Percentiles rank a stretch among this genome's conserved stretches.
Evolutionary conservation across 202 grass and related monocot species (phyloP).

Genomic region (Schoenoplectus tabernaemontani): DNA sequence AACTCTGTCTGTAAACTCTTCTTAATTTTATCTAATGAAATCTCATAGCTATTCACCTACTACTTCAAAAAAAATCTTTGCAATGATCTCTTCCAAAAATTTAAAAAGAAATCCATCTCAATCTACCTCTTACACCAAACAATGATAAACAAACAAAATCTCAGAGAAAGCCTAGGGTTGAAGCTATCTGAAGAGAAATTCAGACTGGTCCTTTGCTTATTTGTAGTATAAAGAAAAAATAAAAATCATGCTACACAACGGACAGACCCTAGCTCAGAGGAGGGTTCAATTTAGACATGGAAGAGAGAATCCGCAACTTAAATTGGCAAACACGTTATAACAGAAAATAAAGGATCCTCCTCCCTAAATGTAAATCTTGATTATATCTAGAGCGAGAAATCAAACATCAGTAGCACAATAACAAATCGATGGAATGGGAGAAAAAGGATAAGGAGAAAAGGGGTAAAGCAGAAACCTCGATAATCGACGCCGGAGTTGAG

Average conservation of each 20-base stretch:
- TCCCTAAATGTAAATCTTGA: neutral
- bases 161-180: neutral
- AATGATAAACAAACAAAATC: neutral
- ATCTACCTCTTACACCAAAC: neutral
- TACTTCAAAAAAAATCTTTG: too few relatives aligned
- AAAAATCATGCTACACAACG: neutral
- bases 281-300: neutral
- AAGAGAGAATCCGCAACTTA: neutral
- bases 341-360: neutral
- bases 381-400: neutral
- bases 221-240: neutral
- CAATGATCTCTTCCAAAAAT: neutral
- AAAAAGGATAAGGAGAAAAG: neutral
- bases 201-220: neutral
- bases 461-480: conserved; percentile 36
- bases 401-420: neutral
- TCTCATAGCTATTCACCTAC: too few relatives aligned
- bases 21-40: too few relatives aligned
- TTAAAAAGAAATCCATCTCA: neutral
- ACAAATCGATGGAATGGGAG: neutral
- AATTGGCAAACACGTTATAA: neutral
- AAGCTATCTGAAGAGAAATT: neutral
- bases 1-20: too few relatives aligned
- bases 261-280: neutral
- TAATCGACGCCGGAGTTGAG: conserved; percentile 92